Base-by-base conservation (phyloP, 768 basidiomycete genomes). In the Phallus indusiatus region DNA sequence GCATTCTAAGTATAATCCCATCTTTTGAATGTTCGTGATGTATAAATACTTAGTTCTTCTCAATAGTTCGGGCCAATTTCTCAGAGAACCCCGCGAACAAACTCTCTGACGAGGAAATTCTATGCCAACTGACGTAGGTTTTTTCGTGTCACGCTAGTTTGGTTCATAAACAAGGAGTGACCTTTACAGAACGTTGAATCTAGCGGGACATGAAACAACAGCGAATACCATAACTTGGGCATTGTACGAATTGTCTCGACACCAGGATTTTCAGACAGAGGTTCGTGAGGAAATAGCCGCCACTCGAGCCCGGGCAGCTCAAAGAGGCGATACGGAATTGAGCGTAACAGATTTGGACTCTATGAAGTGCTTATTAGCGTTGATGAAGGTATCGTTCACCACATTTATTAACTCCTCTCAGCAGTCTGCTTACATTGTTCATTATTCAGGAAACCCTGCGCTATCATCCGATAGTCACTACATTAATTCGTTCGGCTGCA, bases 191-290 rank as follows among this genome's bases (percentile, higher is more conserved):
- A 63, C 67, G 63, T 70, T 70, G 52, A 65, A 72, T 37, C 61
- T 70, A 21, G 69, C 69, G 4, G 72, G 72, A 1, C 71, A 86
- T 66, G 85, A 85, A 67, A 86, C 84, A 3, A 82, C 79, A 53
- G 77, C 85, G 3, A 81, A 76, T 37, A 74, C 78, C 1, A 55
- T 85, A 33, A 75, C 76, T 56, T 90, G 85, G 84, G 75, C 80
- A 7, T 69, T 90, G 8, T 73, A 84, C 56, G 82, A 84, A 63
- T 75, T 92, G 4, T 78, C 84, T 2, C 76, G 73, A 46, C 71
- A 82, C 61, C 82, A 79, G 0, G 73, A 81, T 18, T 68, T 82
- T 1, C 88, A 92, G 66, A 69, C 70, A 2, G 77, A 74, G 59
- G 78, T 91, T 20, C 81, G 89, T 16, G 71, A 73, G 0, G 88